phyloP scores from a whole-genome alignment of 805 yeast species.

The Komagataella pastoris region DNA sequence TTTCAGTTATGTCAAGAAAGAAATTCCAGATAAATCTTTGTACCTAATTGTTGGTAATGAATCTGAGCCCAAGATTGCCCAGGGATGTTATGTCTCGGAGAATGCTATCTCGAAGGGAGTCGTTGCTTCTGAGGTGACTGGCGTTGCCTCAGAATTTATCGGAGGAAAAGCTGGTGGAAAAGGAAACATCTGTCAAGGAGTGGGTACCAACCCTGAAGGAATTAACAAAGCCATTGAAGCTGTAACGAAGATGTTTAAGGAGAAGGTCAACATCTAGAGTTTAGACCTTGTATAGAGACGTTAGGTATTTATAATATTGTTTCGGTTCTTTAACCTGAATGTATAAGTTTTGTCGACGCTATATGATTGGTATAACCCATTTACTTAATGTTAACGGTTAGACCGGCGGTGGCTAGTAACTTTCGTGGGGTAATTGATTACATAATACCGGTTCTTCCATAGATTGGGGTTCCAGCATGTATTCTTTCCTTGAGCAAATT shows the following conservation, averaged over 20 bases:
- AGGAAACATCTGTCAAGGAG: conserved; percentile 93
- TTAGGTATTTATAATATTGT: not conserved
- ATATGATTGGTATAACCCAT: no score
- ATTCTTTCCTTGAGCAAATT: no score
- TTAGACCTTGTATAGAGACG: not conserved
- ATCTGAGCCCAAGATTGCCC: conserved; percentile 69
- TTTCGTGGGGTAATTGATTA: not conserved
- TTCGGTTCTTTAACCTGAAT: not conserved
- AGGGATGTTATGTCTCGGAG: conserved; percentile 82
- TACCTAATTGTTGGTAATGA: conserved; percentile 66
- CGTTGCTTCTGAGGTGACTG: conserved; percentile 64
- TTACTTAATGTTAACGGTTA: no score
- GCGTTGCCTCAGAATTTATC: conserved; percentile 52
- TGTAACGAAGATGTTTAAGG: conserved; percentile 44
- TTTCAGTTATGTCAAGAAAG: conserved; percentile 67
- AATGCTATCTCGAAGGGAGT: conserved; percentile 57
- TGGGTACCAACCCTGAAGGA: conserved; percentile 73
- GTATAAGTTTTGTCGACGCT: not conserved
- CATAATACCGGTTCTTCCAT: not conserved
- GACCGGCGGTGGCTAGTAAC: no score
- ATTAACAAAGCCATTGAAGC: conserved; percentile 63
- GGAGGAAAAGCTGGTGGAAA: conserved; percentile 99
- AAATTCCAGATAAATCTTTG: conserved; percentile 58
- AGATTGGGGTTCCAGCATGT: not conserved
- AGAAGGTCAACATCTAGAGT: conserved; percentile 28